phyloP scores from a whole-genome alignment of 73 alveolate species.

The Durusdinium trenchii region DNA sequence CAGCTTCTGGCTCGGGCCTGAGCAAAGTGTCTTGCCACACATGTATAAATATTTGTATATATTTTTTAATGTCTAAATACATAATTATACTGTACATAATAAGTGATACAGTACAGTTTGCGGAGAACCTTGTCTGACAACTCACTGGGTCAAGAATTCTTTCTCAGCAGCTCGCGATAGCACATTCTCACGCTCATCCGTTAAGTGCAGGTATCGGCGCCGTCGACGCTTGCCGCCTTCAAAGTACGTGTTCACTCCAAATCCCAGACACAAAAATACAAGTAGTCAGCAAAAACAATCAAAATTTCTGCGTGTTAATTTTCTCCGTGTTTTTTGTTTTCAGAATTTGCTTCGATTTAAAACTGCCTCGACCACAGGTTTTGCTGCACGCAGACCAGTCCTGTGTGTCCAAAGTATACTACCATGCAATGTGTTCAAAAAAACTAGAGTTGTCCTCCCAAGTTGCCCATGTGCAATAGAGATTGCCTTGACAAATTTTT shows the following conservation, averaged over 20 bases:
- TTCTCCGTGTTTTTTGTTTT: too few relatives aligned
- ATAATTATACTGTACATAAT: too few relatives aligned
- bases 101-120: background rate
- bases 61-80: too few relatives aligned
- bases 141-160: too few relatives aligned
- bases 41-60: too few relatives aligned
- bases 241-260: too few relatives aligned
- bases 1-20: slow-evolving; percentile 52
- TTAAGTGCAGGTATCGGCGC: slow-evolving; percentile 74
- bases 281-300: background rate
- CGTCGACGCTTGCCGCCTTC: slow-evolving; percentile 89
- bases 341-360: too few relatives aligned
- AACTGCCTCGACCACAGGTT: slow-evolving; percentile 94
- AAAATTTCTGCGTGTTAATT: too few relatives aligned
- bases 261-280: too few relatives aligned
- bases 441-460: slow-evolving; percentile 44
- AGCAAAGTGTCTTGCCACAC: background rate
- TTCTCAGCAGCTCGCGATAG: slow-evolving; percentile 31
- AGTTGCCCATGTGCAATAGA: slow-evolving; percentile 86
- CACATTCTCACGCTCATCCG: slow-evolving; percentile 23
- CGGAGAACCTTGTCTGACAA: too few relatives aligned
- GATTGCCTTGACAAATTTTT: slow-evolving; percentile 37
- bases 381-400: slow-evolving; percentile 90
- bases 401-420: background rate
- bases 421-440: background rate